Percentiles rank a stretch among this genome's conserved stretches.
Conservation (phyloP, 2,329 filamentous ascomycete species). For the Cladophialophora carrionii region DNA sequence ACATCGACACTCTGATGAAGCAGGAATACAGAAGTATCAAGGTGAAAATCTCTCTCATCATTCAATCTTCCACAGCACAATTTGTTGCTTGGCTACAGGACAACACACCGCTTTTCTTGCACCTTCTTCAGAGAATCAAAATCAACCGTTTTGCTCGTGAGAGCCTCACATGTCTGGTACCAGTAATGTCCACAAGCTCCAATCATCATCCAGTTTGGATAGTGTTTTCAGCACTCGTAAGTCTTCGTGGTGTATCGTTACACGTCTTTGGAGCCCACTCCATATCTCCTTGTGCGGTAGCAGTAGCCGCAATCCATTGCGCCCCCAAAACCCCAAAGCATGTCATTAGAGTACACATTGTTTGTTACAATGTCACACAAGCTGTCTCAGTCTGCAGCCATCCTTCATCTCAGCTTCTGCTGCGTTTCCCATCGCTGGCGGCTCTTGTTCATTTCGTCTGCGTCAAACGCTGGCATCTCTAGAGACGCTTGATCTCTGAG, state of each 20-base stretch:
- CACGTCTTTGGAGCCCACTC: conserved; percentile 23
- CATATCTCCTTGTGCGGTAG: conserved; percentile 28
- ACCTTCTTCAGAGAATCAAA: background rate
- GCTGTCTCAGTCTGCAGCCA: conserved; percentile 21
- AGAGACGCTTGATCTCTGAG: conserved; percentile 29
- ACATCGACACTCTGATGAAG: background rate
- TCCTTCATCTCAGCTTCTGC: conserved; percentile 35
- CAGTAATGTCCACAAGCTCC: conserved; percentile 22
- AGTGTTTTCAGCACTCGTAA: conserved; percentile 15
- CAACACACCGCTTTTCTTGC: conserved; percentile 3
- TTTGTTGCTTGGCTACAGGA: background rate
- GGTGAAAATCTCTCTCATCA: background rate
- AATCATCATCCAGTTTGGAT: conserved; percentile 16
- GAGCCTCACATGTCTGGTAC: conserved; percentile 27
- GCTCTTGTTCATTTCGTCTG: conserved; percentile 54
- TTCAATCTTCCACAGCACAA: background rate
- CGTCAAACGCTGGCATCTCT: conserved; percentile 50
- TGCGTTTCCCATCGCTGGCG: conserved; percentile 55
- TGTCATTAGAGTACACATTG: conserved; percentile 18
- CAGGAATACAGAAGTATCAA: background rate
- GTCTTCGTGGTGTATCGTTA: conserved; percentile 33
- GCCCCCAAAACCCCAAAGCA: conserved; percentile 24
- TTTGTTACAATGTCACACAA: conserved; percentile 26
- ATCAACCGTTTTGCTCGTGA: conserved; percentile 27
- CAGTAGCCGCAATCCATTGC: conserved; percentile 33